These are phyloP conservation scores for Dioszegia aurantiaca DNA, from an alignment of 768 basidiomycete species.

Conservation along the genomic window DNA sequence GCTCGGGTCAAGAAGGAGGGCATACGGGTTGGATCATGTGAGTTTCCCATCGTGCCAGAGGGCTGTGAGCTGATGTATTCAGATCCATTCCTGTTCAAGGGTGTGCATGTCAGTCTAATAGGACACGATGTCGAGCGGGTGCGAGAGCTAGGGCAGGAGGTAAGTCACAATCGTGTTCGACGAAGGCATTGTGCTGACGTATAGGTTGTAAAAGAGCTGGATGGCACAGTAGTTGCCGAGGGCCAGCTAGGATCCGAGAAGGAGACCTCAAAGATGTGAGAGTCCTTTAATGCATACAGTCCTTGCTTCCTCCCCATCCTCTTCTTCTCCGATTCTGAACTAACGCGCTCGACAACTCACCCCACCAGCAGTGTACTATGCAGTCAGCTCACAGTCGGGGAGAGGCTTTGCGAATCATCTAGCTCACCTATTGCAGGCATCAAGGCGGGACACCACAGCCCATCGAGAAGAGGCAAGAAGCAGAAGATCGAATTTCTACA, in stretches of 20 bases:
- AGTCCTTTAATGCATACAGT: not conserved
- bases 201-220: constrained; percentile 51
- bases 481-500: too few relatives aligned
- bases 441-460: too few relatives aligned
- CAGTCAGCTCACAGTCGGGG: not conserved
- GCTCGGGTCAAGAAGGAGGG: constrained; percentile 69
- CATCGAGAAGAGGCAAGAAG: too few relatives aligned
- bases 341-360: too few relatives aligned
- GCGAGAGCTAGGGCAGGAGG: constrained; percentile 52
- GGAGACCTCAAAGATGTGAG: constrained; percentile 24
- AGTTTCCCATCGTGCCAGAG: constrained; percentile 43
- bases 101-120: constrained; percentile 69
- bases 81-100: constrained; percentile 54
- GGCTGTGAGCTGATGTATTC: constrained; percentile 1
- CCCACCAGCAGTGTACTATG: not conserved
- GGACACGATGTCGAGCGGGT: constrained; percentile 55
- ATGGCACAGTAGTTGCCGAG: constrained; percentile 52
- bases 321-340: not conserved
- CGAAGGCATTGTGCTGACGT: constrained; percentile 12
- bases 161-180: constrained; percentile 23
- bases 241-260: constrained; percentile 47
- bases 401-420: too few relatives aligned
- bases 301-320: not conserved
- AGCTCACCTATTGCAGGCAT: too few relatives aligned
- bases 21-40: constrained; percentile 79